Evolutionary conservation across 345 rosid species (phyloP), one percentile per base, ranked within the genome.

Genomic region (Salix viminalis): DNA sequence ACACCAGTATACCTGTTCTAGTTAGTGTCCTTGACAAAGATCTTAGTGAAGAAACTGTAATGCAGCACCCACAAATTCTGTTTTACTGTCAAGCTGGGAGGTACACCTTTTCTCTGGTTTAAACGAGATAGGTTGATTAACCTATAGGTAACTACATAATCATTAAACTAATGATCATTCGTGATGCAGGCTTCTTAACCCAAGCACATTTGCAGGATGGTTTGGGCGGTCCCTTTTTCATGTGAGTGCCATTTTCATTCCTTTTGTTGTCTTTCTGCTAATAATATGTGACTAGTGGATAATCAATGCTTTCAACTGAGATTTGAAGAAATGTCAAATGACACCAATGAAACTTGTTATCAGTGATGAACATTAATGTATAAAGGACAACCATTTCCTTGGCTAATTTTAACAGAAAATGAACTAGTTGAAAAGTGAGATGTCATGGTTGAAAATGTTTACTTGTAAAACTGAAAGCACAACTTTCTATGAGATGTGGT

Each of bases 71-170:
- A 61, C 98, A 96, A 81, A 96, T 96, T 76, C 88, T 94, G 46
- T 93, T 96, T 79, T 96, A 93, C 87, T 96, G 99, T 84, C 99
- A 96, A 85, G 99, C 99, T 24, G 99, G 99, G 84, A 96, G 99
- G 99, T 96, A 79, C 80, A 41, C 16, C 65, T 48, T 15, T 11
- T 42, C 65, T 52, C 69, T 36, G 56, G 23, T 74, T 60, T 23
- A 4, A 46, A 16, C n/a, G 8, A 73, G 52, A 48, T 37, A 41
- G 71, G n/a, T 61, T 76, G 79, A 71, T 50, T 64, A 26, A 3
- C 32, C 61, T 74, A 15, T 18, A 32, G 3, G 67, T 28, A 42
- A 70, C 70, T 36, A 60, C 46, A 61, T 24, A 9, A 13, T 72
- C 73, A 74, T 34, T 37, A 8, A 75, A 61, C 74, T 71, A 76